A percentile compares a stretch with the other conserved stretches of the same genome.
phyloP scores from a whole-genome alignment of 768 basidiomycete genomes.

The Favolaschia claudopus region DNA sequence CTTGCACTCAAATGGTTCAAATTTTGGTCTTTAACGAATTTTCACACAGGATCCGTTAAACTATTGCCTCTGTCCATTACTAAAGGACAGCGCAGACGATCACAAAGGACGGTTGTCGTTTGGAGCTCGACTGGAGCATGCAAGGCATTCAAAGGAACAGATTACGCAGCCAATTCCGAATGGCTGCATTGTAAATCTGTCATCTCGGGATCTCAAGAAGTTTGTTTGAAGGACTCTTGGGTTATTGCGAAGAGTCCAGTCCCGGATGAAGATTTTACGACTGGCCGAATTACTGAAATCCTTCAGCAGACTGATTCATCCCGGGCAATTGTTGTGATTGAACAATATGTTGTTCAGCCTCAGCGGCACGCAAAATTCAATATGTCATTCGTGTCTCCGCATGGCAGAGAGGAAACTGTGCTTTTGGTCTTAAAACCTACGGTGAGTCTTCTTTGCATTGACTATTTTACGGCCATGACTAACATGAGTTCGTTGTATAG shows the following conservation, averaged over 20 bases:
- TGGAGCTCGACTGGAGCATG: constrained; percentile 22
- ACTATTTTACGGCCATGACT: background rate
- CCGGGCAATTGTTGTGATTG: background rate
- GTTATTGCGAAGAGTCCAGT: constrained; percentile 29
- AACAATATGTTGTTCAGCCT: constrained; percentile 3
- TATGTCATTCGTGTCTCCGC: background rate
- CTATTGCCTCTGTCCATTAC: too few species aligned
- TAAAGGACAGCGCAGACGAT: constrained; percentile 15
- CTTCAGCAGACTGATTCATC: background rate
- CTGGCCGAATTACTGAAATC: constrained; percentile 1
- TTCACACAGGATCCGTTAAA: too few species aligned
- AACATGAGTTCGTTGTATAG: background rate
- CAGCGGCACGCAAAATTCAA: background rate
- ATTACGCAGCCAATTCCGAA: background rate
- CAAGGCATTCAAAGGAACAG: constrained; percentile 19
- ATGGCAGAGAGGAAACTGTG: background rate
- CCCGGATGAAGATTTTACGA: background rate
- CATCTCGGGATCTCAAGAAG: constrained; percentile 26
- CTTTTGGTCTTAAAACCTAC: background rate
- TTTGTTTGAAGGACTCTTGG: constrained; percentile 32
- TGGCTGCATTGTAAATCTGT: constrained; percentile 28
- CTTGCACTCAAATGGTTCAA: too few species aligned
- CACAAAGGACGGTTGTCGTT: background rate
- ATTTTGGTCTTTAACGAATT: too few species aligned
- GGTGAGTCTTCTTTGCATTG: background rate